phyloP scores from a whole-genome alignment of 1,284 basidiomycete genomes.

The Trametes pubescens region DNA sequence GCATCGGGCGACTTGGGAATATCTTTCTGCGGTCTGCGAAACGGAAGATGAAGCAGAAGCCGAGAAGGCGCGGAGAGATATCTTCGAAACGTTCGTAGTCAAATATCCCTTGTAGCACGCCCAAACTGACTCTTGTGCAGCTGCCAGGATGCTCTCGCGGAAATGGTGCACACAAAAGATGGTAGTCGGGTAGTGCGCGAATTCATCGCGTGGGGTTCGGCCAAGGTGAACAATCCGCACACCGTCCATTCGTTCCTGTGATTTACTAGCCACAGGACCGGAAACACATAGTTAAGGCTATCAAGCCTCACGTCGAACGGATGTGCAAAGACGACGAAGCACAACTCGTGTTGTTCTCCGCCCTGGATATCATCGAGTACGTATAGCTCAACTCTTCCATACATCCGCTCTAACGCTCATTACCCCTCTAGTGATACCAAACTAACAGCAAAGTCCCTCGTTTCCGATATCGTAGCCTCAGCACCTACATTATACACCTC shows the following conservation, averaged over 20 bases:
- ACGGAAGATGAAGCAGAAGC: constrained; percentile 64
- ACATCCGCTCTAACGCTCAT: constrained; percentile 1
- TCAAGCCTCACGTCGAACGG: constrained; percentile 87
- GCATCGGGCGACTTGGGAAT: constrained; percentile 84
- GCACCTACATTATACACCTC: constrained; percentile 63
- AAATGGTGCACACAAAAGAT: constrained; percentile 93
- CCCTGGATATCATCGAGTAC: constrained; percentile 87
- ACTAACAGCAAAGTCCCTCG: constrained; percentile 79
- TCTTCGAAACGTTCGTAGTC: constrained; percentile 63
- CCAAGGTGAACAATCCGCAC: constrained; percentile 62
- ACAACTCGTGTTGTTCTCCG: constrained; percentile 87
- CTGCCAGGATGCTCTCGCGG: constrained; percentile 83
- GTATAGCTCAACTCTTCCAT: constrained; percentile 36
- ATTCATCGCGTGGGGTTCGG: constrained; percentile 80
- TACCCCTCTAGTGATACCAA: constrained; percentile 77
- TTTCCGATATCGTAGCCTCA: constrained; percentile 66
- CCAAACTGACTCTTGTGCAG: constrained; percentile 44
- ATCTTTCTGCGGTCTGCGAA: constrained; percentile 62
- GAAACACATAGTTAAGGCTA: constrained; percentile 85
- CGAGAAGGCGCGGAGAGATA: constrained; percentile 68
- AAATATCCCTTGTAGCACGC: not conserved
- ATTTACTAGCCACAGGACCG: constrained; percentile 64
- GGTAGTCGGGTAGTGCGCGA: constrained; percentile 87
- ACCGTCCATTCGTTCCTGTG: not conserved
- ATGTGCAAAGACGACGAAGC: constrained; percentile 90